A percentile compares a stretch with the other conserved stretches of the same genome.
phyloP scores from a whole-genome alignment of 2,329 filamentous ascomycete species.

The Pseudogymnoascus verrucosus region DNA sequence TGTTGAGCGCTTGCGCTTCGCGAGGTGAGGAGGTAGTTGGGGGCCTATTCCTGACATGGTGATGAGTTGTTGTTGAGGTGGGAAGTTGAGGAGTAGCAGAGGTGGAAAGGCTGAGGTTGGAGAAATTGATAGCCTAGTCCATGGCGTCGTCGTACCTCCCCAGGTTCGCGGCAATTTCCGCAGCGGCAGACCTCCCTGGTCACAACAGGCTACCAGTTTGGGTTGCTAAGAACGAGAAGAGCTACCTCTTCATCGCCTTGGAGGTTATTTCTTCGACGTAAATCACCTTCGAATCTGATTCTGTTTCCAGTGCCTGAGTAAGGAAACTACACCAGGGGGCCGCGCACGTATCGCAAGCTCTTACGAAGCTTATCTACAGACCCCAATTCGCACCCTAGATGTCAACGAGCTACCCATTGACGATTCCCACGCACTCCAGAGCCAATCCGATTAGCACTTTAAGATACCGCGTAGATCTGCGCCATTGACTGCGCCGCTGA shows the following conservation, averaged over 20 bases:
- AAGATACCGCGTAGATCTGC: not conserved
- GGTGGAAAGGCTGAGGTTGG: conserved; percentile 3
- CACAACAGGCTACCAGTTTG: conserved; percentile 7
- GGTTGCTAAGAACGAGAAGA: not conserved
- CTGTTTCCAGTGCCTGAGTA: not conserved
- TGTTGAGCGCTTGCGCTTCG: conserved; percentile 52
- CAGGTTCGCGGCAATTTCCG: conserved; percentile 9
- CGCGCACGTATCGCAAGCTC: conserved; percentile 1
- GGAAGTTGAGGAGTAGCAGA: not conserved
- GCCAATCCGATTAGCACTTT: conserved; percentile 1
- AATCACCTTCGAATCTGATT: not conserved
- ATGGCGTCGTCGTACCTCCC: not conserved
- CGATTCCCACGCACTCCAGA: not conserved
- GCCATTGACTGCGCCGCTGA: conserved; percentile 13
- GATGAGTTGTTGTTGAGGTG: not conserved
- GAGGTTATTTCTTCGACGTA: not conserved
- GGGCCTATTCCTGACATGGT: conserved; percentile 47
- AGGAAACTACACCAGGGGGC: not conserved
- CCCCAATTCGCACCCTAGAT: conserved; percentile 4
- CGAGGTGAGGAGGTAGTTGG: conserved; percentile 57
- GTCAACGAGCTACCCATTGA: not conserved
- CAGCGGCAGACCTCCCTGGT: not conserved
- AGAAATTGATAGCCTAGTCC: conserved; percentile 1
- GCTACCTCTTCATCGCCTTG: not conserved
- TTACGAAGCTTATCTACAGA: not conserved